Base-by-base conservation (phyloP, 169 alveolate species). In the Besnoitia besnoiti region DNA sequence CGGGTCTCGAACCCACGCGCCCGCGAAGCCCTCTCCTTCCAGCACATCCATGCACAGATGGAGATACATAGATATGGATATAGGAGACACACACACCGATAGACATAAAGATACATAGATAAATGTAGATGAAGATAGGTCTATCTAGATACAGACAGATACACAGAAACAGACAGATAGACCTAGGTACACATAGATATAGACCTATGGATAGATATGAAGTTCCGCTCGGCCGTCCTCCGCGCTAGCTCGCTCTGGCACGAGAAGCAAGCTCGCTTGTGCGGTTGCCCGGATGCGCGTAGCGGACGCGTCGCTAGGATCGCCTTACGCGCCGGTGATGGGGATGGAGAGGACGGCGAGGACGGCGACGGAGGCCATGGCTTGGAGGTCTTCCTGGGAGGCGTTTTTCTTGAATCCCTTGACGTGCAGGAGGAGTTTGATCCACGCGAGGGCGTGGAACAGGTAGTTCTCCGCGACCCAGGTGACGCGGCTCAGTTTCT, bases 391-490 rank as follows among this genome's bases (percentile, higher is more conserved):
- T 82, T 96, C 96, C 35, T 94, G 96, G 30, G 98, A 50, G 14
- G 97, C 95, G 89, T 95, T 95, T 94, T 95, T 97, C 92, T 97
- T 97, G 94, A 95, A 97, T 95, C 95, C 97, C 50, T 96, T 94
- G 61, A 97, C 89, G 94, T 97, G 98, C 90, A 97, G 93, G 46
- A 97, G 97, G 50, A 96, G 96, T 39, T 96, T 94, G 46, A 97
- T 93, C 95, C 96, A 97, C 19, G 99, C 99, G 33, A 97, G 96
- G 16, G 99, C 98, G 96, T 98, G 99, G 97, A 98, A 98, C 44
- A 98, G 95, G 91, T 97, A 98, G 92, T 97, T 97, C 62, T 98
- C 99, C 16, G 99, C 96, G 35, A 98, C 98, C 98, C 98, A 97
- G 94, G 98, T 97, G n/a, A 90, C 97, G 80, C 96, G 96, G 62